Conservation (phyloP, 2,329 filamentous ascomycete genomes). For the Colletotrichum karsti region DNA sequence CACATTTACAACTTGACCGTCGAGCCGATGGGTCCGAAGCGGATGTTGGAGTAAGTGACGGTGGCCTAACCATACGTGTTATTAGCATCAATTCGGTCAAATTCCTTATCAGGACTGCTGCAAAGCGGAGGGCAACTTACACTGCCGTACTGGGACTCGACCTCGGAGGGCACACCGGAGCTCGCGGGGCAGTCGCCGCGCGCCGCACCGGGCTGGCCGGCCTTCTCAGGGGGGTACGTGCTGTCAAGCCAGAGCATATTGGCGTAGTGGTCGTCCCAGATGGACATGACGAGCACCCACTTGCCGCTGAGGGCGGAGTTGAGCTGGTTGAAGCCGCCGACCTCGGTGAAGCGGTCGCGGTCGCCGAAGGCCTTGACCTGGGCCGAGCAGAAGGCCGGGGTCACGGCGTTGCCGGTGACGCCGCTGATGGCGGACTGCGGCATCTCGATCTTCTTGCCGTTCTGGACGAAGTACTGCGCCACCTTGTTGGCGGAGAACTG, state of each 20-base stretch:
- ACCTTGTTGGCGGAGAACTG: slow-evolving; percentile 63
- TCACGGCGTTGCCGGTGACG: slow-evolving; percentile 55
- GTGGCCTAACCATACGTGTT: slow-evolving; percentile 34
- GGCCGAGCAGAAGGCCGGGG: slow-evolving; percentile 62
- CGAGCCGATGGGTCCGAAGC: slow-evolving; percentile 52
- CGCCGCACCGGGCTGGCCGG: slow-evolving; percentile 33
- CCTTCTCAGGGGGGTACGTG: slow-evolving; percentile 55
- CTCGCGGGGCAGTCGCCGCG: slow-evolving; percentile 35
- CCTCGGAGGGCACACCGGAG: slow-evolving; percentile 35
- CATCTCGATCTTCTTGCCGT: slow-evolving; percentile 61
- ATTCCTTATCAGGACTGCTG: not conserved
- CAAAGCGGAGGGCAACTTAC: slow-evolving; percentile 10
- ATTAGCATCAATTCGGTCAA: not conserved
- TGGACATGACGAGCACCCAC: slow-evolving; percentile 71
- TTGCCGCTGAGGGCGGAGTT: slow-evolving; percentile 61
- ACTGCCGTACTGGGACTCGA: slow-evolving; percentile 30
- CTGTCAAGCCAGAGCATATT: slow-evolving; percentile 78
- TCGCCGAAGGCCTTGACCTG: slow-evolving; percentile 66
- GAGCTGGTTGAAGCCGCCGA: slow-evolving; percentile 66
- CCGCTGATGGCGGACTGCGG: slow-evolving; percentile 42
- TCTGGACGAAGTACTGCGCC: slow-evolving; percentile 68
- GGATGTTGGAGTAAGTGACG: slow-evolving; percentile 58
- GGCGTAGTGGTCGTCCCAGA: slow-evolving; percentile 63
- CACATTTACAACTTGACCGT: slow-evolving; percentile 38
- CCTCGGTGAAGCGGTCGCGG: slow-evolving; percentile 55